Conservation (phyloP, 768 basidiomycete genomes). For the Boletus vermiculosoides region DNA sequence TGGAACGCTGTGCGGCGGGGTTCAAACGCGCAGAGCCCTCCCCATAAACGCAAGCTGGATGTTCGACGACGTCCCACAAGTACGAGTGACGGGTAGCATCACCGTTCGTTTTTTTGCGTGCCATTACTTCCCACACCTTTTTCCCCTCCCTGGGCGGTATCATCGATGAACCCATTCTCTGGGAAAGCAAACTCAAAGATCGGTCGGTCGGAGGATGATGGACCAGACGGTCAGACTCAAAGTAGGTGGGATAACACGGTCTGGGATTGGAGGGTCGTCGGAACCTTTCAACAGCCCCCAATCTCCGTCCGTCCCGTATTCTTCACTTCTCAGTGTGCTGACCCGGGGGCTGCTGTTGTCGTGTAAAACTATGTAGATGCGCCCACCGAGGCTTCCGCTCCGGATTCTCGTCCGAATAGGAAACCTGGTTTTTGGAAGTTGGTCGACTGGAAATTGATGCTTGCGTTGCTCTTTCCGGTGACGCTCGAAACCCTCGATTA, state of each 20-base stretch:
- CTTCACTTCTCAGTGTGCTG: neutral
- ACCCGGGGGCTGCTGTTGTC: neutral
- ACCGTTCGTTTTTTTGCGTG: neutral
- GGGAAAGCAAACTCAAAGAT: neutral
- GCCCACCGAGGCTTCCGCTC: neutral
- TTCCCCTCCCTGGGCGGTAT: neutral
- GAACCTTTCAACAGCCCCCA: neutral
- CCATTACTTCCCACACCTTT: neutral
- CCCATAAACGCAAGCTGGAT: neutral
- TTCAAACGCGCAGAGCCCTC: neutral
- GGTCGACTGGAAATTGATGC: conserved; percentile 31
- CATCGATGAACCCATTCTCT: conserved; percentile 12
- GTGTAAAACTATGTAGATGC: conserved; percentile 1
- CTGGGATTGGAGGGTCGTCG: neutral
- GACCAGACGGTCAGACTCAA: neutral
- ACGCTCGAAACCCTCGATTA: conserved; percentile 39
- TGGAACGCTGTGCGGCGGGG: neutral
- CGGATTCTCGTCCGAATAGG: neutral
- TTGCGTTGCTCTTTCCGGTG: conserved; percentile 42
- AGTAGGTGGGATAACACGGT: neutral
- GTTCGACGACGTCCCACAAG: neutral
- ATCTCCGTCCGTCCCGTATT: neutral
- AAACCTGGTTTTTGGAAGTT: conserved; percentile 27
- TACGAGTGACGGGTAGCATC: neutral
- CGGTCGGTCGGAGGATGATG: neutral